phyloP scores from a whole-genome alignment of 305 asterid genomes.

The Rubia peregrina region DNA sequence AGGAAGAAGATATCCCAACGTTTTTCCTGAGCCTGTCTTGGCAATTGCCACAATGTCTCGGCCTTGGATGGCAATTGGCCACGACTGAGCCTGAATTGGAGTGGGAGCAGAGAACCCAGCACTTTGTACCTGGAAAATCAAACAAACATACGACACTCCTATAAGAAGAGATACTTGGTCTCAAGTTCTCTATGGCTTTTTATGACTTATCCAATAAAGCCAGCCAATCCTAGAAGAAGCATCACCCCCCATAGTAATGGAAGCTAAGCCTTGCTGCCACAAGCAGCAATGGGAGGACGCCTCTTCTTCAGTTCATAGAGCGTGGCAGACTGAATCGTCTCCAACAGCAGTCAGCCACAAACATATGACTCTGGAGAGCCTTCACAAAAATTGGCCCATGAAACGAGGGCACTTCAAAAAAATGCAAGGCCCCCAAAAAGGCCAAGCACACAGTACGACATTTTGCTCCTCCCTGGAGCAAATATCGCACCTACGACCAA shows the following conservation, averaged over 20 bases:
- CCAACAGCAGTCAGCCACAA: slow-evolving; percentile 71
- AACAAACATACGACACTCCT: slow-evolving; percentile 33
- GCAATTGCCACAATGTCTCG: slow-evolving; percentile 98
- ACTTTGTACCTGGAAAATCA: slow-evolving; percentile 62
- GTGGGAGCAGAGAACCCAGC: slow-evolving; percentile 98
- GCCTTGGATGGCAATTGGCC: slow-evolving; percentile 93
- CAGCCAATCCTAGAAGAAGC: slow-evolving; percentile 68
- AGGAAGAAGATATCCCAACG: slow-evolving; percentile 89
- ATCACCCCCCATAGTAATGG: slow-evolving; percentile 56
- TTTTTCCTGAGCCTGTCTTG: slow-evolving; percentile 97
- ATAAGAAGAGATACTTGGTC: slow-evolving; percentile 36
- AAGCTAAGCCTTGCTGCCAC: slow-evolving; percentile 68
- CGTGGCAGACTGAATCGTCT: slow-evolving; percentile 68
- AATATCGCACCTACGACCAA: slow-evolving; percentile 98
- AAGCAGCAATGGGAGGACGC: slow-evolving; percentile 77
- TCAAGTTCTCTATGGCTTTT: slow-evolving; percentile 33
- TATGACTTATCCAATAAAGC: slow-evolving; percentile 38
- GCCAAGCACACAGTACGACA: slow-evolving; percentile 94
- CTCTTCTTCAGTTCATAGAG: slow-evolving; percentile 78
- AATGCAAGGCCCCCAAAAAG: slow-evolving; percentile 63
- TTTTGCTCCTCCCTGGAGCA: slow-evolving; percentile 97
- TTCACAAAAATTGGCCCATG: slow-evolving; percentile 72
- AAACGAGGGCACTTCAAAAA: slow-evolving; percentile 65
- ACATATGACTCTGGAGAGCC: slow-evolving; percentile 78
- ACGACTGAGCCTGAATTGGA: slow-evolving; percentile 98